Percentiles rank a stretch among this genome's conserved stretches.
Conservation (phyloP, 2,329 filamentous ascomycete genomes). For the Cordyceps tenuipes region DNA sequence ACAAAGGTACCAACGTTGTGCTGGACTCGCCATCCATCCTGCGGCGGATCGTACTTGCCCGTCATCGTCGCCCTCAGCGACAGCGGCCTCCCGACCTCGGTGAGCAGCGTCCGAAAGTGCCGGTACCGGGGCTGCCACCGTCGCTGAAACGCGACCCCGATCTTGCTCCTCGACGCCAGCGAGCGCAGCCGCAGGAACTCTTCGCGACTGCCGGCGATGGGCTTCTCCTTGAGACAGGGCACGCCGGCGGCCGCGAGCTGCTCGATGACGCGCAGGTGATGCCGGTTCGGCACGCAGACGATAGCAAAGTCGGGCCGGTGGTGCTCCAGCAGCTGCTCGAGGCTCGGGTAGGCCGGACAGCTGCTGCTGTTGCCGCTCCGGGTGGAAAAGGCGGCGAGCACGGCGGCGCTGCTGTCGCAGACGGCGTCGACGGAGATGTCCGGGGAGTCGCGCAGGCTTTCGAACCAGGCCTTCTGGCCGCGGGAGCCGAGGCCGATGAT, state of each 20-base stretch:
- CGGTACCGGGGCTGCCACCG: conserved; percentile 2
- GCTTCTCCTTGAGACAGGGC: conserved; percentile 6
- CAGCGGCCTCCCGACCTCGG: background rate
- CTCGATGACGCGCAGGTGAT: background rate
- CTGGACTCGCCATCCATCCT: conserved; percentile 1
- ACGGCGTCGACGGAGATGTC: background rate
- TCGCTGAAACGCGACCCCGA: conserved; percentile 3
- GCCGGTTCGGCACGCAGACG: background rate
- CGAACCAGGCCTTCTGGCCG: background rate
- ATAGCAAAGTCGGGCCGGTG: background rate
- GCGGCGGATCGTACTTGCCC: background rate
- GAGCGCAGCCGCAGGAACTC: background rate
- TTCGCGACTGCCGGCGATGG: background rate
- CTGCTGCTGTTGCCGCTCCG: background rate
- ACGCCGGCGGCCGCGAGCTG: background rate
- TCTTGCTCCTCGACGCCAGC: background rate
- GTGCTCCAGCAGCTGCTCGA: background rate
- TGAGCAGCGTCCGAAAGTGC: background rate
- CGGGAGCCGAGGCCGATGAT: conserved; percentile 1
- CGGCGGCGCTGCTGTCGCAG: background rate
- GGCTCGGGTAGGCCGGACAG: background rate
- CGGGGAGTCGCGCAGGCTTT: background rate
- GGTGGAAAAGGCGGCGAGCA: background rate
- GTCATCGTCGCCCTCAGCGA: background rate
- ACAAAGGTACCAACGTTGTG: conserved; percentile 6